Base-by-base conservation (phyloP, 495 filamentous ascomycete genomes). In the Penicillium antarcticum region DNA sequence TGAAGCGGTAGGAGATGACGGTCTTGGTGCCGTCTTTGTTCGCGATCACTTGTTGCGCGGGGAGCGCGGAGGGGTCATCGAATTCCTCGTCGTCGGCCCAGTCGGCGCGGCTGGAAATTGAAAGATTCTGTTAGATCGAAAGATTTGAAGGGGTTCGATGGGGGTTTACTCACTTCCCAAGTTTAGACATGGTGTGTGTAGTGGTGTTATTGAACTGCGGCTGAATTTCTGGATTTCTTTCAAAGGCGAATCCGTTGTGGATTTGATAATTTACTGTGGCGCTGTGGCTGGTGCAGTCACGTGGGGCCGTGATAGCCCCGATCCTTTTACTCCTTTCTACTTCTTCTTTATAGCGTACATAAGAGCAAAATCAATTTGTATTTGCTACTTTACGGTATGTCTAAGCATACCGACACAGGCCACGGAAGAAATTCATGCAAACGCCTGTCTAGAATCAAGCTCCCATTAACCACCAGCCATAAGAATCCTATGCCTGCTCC, bases 1-100 rank as follows among this genome's bases (percentile, higher is more conserved):
- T 91, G 78, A 89, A 84, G 41, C 86, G 82, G 81, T 91, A 95
- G 51, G 88, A 89, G 57, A 94, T 83, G 60, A 92, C 87, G 33
- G 95, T 97, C 72, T 96, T 95, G 66, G 90, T 96, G 61, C 95
- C 94, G 68, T 98, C 94, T 76, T 96, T 92, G 86, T 97, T 97
- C 56, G 83, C 84, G 66, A 87, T 91, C 52, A 92, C 85, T 71
- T 92, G 84, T 50, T 86, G 86, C 41, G 88, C 80, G 45, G 95
- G 94, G 56, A 97, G 87, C 26, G 84, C 83, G 63, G 80, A 79
- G 64, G 83, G 73, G 69, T 86, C 79, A 73, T 97, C 94, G 60
- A 95, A 91, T 73, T 89, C 86, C 53, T 95, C 90, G 64, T 97
- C 94, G 76, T 97, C 95, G 65, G 94, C 95, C 94, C 94, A 98